phyloP scores from a whole-genome alignment of 108 stramenopile species.

The Skeletonema costatum region DNA sequence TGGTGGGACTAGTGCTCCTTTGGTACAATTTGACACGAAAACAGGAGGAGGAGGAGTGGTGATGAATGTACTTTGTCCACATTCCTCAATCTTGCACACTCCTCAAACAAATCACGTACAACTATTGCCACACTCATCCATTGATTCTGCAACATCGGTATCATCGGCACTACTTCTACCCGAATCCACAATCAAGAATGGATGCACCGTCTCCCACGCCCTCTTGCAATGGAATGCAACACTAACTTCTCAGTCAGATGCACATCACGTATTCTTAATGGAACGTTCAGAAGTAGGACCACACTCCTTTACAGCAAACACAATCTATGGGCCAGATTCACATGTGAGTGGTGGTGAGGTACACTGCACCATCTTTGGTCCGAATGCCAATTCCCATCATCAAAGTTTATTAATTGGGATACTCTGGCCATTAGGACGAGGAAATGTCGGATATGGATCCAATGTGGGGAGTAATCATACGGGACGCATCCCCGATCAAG shows the following conservation, averaged over 20 bases:
- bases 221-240: slow-evolving; percentile 76
- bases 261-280: slow-evolving; percentile 68
- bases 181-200: slow-evolving; percentile 48
- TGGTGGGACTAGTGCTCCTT: slow-evolving; percentile 14
- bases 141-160: slow-evolving; percentile 65
- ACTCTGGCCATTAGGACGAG: slow-evolving; percentile 92
- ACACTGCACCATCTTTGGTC: slow-evolving; percentile 82
- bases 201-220: slow-evolving; percentile 55
- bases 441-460: slow-evolving; percentile 95
- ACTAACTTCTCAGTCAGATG: slow-evolving; percentile 53
- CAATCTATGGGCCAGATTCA: slow-evolving; percentile 85
- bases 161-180: slow-evolving; percentile 58
- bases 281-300: slow-evolving; percentile 70
- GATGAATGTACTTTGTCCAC: slow-evolving; percentile 54
- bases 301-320: slow-evolving; percentile 61
- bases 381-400: slow-evolving; percentile 91
- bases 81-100: slow-evolving; percentile 63
- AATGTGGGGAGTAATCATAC: slow-evolving; percentile 98
- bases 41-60: background rate
- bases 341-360: slow-evolving; percentile 83
- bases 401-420: slow-evolving; percentile 88
- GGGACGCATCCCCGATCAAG: slow-evolving; percentile 93
- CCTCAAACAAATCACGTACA: slow-evolving; percentile 60
- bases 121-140: slow-evolving; percentile 49
- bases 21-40: background rate